Conservation (phyloP, 2,329 filamentous ascomycete species). For the Cladosporium sp. region DNA sequence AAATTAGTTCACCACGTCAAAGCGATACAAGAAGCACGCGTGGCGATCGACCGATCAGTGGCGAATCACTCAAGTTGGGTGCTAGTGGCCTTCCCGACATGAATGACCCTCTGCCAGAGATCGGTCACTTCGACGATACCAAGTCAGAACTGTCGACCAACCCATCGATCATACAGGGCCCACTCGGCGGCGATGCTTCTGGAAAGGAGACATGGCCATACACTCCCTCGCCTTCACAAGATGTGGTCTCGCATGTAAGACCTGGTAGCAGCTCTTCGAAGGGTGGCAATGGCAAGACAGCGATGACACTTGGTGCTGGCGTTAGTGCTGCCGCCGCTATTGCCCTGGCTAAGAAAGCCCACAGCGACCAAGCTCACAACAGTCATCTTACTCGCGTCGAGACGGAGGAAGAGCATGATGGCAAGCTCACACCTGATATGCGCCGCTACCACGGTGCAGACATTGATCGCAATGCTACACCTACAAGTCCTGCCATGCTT, state of each 20-base stretch:
- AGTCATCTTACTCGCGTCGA: slow-evolving; percentile 37
- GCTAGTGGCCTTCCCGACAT: slow-evolving; percentile 69
- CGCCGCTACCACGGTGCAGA: slow-evolving; percentile 12
- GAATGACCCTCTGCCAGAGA: slow-evolving; percentile 73
- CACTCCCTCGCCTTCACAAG: slow-evolving; percentile 31
- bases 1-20: slow-evolving; percentile 51
- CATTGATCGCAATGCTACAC: slow-evolving; percentile 25
- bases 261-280: slow-evolving; percentile 23
- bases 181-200: slow-evolving; percentile 61
- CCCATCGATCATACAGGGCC: slow-evolving; percentile 78
- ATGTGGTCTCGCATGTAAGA: slow-evolving; percentile 12
- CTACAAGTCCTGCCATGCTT: slow-evolving; percentile 57
- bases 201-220: slow-evolving; percentile 47
- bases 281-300: slow-evolving; percentile 23
- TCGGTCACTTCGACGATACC: slow-evolving; percentile 63
- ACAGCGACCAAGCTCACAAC: slow-evolving; percentile 24
- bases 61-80: slow-evolving; percentile 55
- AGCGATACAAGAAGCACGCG: slow-evolving; percentile 42
- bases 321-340: slow-evolving; percentile 29
- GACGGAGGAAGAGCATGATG: slow-evolving; percentile 38
- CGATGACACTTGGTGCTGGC: slow-evolving; percentile 26
- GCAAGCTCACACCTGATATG: slow-evolving; percentile 40
- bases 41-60: slow-evolving; percentile 33
- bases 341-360: slow-evolving; percentile 22
- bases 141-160: slow-evolving; percentile 75